Conservation (phyloP, 2,329 filamentous ascomycete species). For the Metarhizium brunneum region DNA sequence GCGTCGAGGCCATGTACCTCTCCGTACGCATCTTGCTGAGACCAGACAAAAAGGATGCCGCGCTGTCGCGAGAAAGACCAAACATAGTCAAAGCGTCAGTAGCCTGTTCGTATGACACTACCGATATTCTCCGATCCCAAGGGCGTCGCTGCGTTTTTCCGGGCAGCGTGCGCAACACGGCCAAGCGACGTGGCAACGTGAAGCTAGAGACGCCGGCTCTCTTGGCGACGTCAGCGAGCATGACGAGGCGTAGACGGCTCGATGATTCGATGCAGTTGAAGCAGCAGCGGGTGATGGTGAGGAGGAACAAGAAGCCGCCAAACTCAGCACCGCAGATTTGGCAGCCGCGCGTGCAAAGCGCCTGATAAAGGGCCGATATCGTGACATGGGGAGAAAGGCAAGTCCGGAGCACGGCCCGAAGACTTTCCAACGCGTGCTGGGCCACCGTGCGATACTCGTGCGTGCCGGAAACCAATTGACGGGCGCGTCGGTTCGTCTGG, state of each 20-base stretch:
- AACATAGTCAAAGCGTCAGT: neutral
- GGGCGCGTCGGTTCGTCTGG: slow-evolving; percentile 1
- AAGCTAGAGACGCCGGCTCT: neutral
- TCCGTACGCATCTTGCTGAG: neutral
- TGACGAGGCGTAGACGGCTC: neutral
- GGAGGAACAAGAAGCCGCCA: slow-evolving; percentile 3
- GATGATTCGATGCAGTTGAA: slow-evolving; percentile 1
- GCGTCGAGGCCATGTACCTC: slow-evolving; percentile 1
- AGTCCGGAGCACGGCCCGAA: slow-evolving; percentile 1
- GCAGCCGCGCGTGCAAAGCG: neutral
- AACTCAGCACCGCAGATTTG: neutral
- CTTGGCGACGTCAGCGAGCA: neutral
- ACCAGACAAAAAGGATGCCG: neutral
- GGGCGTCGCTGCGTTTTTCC: too few species aligned
- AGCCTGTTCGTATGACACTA: neutral
- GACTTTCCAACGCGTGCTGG: neutral
- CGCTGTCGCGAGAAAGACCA: neutral
- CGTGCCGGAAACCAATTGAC: neutral
- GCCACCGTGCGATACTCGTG: slow-evolving; percentile 1
- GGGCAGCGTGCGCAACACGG: neutral
- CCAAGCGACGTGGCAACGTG: neutral
- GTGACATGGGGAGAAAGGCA: neutral
- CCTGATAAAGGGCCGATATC: slow-evolving; percentile 1
- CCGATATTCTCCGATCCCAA: neutral
- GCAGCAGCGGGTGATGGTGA: slow-evolving; percentile 2